Base-by-base conservation (phyloP, 73 alveolate species). In the Tetrahymena thermophila region DNA sequence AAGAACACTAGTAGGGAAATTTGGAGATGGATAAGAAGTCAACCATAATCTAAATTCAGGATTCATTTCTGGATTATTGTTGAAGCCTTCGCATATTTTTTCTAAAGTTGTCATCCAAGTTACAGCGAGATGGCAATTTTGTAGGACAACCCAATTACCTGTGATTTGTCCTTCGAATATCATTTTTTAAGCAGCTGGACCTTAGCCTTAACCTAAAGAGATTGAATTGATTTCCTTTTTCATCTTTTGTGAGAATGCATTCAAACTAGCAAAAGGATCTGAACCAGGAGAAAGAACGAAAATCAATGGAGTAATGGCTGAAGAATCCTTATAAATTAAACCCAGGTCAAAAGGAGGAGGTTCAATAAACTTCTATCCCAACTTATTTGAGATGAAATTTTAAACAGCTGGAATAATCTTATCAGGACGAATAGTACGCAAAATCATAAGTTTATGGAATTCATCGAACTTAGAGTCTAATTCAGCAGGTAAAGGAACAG, bases 31-130 rank as follows among this genome's bases (percentile, higher is more conserved):
- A 96, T 99, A 99, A 35, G 99, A 98, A 3, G 99, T 99, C 50
- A 99, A 97, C 99, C 99, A 99, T 34, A 99, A 96, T 94, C 99
- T 98, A 98, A 99, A 99, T 94, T 99, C 99, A 96, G 99, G 97
- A 97, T 98, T 98, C 43, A 99, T 98, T 94, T 97, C 96, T 43
- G 99, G 98, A 98, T 99, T 99, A 94, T 99, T 98, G 93, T 98
- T 96, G 37, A 99, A 98, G 85, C 98, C 99, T 94, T 99, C 99
- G 94, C 99, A 98, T 40, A 99, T 98, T 97, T 98, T 98, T 96
- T 99, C 99, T 37, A 99, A 96, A 93, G 98, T 98, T 14, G 99
- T 98, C 99, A 99, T 99, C 99, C 99, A 99, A 95, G 99, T 96
- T 89, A 98, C 99, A 15, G 99, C 99, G 57, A 99, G 96, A 94